phyloP scores from a whole-genome alignment of 345 rosid genomes.

The Heritiera fomes region DNA sequence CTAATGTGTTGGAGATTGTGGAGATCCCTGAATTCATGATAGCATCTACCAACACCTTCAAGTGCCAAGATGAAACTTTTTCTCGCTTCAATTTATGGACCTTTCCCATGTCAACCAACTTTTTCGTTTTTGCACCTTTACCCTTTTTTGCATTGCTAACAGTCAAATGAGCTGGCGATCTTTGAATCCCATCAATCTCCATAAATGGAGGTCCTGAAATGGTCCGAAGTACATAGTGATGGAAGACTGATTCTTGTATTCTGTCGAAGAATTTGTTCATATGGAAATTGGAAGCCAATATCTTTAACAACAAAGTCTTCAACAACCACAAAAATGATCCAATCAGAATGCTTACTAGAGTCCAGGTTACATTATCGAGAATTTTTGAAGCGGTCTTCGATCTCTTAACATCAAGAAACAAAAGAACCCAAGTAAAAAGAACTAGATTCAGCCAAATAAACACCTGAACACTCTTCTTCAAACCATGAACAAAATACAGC shows the following conservation, averaged over 20 bases:
- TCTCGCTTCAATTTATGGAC: slow-evolving; percentile 76
- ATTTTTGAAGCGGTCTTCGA: slow-evolving; percentile 45
- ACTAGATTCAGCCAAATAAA: slow-evolving; percentile 70
- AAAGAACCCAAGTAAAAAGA: slow-evolving; percentile 62
- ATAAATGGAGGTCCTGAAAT: slow-evolving; percentile 76
- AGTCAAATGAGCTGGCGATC: slow-evolving; percentile 53
- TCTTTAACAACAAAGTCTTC: slow-evolving; percentile 70
- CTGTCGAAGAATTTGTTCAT: slow-evolving; percentile 81
- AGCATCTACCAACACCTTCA: slow-evolving; percentile 79
- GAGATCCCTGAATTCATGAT: slow-evolving; percentile 66
- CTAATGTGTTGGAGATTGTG: slow-evolving; percentile 66
- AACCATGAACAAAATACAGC: slow-evolving; percentile 89
- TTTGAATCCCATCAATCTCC: slow-evolving; percentile 55
- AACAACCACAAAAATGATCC: slow-evolving; percentile 69
- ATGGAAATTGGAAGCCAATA: slow-evolving; percentile 82
- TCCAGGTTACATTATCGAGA: slow-evolving; percentile 57
- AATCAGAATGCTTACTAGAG: slow-evolving; percentile 54
- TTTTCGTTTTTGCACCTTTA: slow-evolving; percentile 43
- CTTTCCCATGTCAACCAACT: slow-evolving; percentile 74
- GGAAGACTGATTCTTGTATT: slow-evolving; percentile 82
- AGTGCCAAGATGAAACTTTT: slow-evolving; percentile 90
- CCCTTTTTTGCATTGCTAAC: slow-evolving; percentile 52
- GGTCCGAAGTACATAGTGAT: slow-evolving; percentile 77
- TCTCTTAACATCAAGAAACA: slow-evolving; percentile 46
- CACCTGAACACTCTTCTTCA: slow-evolving; percentile 80